Evolutionary conservation across 1,139 yeast species (phyloP).

Genomic region (Pichia sp.): DNA sequence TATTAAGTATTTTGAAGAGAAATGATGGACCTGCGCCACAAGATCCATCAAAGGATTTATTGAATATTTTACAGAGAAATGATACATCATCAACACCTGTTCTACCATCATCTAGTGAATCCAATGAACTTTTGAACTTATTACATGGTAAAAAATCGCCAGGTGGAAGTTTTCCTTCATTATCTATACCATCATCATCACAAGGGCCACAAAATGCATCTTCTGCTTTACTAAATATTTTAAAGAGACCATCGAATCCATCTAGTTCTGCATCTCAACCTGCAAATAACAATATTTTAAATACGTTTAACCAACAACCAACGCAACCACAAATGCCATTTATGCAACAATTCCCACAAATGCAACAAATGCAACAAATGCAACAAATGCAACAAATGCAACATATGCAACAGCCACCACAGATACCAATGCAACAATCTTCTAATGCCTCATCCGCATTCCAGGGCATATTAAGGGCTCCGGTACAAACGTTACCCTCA

Average conservation of each 20-base stretch:
- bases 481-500: no score
- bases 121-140: not conserved
- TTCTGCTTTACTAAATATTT: constrained; percentile 13
- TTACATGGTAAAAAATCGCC: not conserved
- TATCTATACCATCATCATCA: not conserved
- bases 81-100: not conserved
- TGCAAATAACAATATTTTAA: not conserved
- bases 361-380: not conserved
- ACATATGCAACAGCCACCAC: not conserved
- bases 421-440: not conserved
- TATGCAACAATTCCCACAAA: not conserved
- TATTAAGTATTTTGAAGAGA: no score
- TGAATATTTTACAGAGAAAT: constrained; percentile 15
- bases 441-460: no score
- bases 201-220: not conserved
- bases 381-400: not conserved
- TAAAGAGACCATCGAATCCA: constrained; percentile 13
- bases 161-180: not conserved
- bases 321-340: no score
- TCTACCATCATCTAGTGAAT: not conserved
- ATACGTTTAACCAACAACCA: no score
- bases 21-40: not conserved
- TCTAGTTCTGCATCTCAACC: not conserved
- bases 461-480: no score
- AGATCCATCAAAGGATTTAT: constrained; percentile 13